Conservation (phyloP, 768 basidiomycete genomes). For the Mycena galopus region DNA sequence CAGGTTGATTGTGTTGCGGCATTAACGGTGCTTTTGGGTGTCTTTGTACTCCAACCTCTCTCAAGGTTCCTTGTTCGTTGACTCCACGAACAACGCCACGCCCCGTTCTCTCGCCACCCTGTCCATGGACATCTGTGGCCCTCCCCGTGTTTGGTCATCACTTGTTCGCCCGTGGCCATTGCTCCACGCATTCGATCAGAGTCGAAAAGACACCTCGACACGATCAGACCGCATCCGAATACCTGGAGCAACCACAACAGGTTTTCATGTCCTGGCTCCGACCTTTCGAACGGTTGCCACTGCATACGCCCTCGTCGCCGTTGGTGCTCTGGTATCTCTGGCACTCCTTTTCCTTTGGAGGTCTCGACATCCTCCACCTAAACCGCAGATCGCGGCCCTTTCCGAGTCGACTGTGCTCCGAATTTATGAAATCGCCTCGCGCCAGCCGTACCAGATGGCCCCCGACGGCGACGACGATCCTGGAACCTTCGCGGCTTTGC, state of each 20-base stretch:
- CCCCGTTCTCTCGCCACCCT: not conserved
- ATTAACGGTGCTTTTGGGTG: not conserved
- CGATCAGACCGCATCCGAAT: not conserved
- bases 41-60: not conserved
- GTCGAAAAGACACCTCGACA: not conserved
- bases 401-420: slow-evolving; percentile 29
- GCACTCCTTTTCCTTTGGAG: slow-evolving; percentile 9
- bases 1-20: not conserved
- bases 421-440: slow-evolving; percentile 26
- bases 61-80: no score
- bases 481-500: slow-evolving; percentile 25
- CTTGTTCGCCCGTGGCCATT: slow-evolving; percentile 13
- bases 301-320: slow-evolving; percentile 16
- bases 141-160: not conserved
- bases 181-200: slow-evolving; percentile 1
- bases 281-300: slow-evolving; percentile 9
- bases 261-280: not conserved
- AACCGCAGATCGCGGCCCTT: slow-evolving; percentile 10
- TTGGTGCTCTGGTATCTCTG: not conserved
- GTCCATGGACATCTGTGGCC: slow-evolving; percentile 12
- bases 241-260: slow-evolving; percentile 5
- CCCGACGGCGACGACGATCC: slow-evolving; percentile 28
- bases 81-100: not conserved
- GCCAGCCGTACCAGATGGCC: slow-evolving; percentile 30
- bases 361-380: not conserved